Base-by-base conservation (phyloP, 2,329 filamentous ascomycete genomes). In the Aspergillus japonicus region DNA sequence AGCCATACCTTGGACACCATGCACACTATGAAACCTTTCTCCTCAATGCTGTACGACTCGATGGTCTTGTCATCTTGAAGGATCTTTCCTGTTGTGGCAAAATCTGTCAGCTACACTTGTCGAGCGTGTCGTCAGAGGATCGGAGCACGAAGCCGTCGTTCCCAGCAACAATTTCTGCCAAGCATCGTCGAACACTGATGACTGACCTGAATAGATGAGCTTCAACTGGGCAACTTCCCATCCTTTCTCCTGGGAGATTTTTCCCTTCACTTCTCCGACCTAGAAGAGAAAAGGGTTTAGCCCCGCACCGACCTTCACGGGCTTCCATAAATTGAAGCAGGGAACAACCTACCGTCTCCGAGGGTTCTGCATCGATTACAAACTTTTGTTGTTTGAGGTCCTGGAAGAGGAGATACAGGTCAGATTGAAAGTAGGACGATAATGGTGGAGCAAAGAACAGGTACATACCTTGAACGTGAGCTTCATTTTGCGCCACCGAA, bases 351-450 rank as follows among this genome's bases (percentile, higher is more conserved):
- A 97, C 93, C 77, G 91, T 90, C 76, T 97, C 93, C 66, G 90
- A 88, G 65, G 93, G 91, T 78, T 98, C 93, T 73, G 92, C 91
- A 69, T 98, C 94, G 82, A 99, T 90, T 73, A 89, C 88, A 81
- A 99, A 99, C 83, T 97, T 97, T 78, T 97, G 91, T 80, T 98
- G 95, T 84, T 97, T 98, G 73, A 99, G 85, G 82, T 99, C 95
- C 93, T 97, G 56, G 56, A 63, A 55, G 52, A 49, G 64, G 64
- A 50, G 49, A 62, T 49, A 52, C 49, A 35, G 47, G 14, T 16
- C 19, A 8, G n/a, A n/a, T 12, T 24, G 35, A 14, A 19, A 42
- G 59, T 2, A 29, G 26, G 7, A 10, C 26, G 26, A 29, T 7
- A 3, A 29, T 29, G 26, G 59, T 57, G 58, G 24, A 29, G 42